Conservation (phyloP, 805 yeast genomes). For the Wickerhamomyces bisporus region DNA sequence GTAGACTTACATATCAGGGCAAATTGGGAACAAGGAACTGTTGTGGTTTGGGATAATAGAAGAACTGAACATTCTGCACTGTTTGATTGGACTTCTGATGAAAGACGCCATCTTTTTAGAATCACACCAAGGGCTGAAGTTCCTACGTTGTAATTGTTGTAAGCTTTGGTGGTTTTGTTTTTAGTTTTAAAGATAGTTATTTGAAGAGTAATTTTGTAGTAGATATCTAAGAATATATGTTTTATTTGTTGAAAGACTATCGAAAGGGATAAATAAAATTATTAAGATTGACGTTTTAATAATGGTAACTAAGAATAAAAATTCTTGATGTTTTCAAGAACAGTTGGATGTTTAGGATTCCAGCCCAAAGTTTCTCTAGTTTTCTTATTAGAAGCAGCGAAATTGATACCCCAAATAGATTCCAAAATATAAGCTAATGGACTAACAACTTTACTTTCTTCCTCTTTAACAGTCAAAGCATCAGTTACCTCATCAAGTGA, state of each 20-base stretch:
- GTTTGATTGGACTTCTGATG: not conserved
- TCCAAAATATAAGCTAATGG: not conserved
- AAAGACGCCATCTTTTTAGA: conserved; percentile 24
- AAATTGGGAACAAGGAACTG: conserved; percentile 4
- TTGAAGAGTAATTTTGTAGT: no score
- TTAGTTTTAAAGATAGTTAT: no score
- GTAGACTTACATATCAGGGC: conserved; percentile 2
- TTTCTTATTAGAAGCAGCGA: conserved; percentile 9
- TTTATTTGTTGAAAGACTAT: no score
- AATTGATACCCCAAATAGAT: conserved; percentile 4
- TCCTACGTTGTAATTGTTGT: no score
- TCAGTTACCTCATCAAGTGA: conserved; percentile 13
- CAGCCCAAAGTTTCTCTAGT: conserved; percentile 24
- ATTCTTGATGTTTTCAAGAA: conserved; percentile 23
- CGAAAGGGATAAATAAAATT: no score
- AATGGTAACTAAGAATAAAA: no score
- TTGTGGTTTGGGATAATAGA: conserved; percentile 6
- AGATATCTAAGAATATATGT: no score
- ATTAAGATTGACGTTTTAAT: no score
- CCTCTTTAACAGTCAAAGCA: not conserved
- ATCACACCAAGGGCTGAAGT: conserved; percentile 48
- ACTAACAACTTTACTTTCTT: not conserved
- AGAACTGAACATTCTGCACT: conserved; percentile 2
- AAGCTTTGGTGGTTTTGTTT: no score
- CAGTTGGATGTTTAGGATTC: conserved; percentile 19